These are phyloP conservation scores for Tricholoma terreum DNA, from an alignment of 768 basidiomycete genomes.

Conservation along the genomic window DNA sequence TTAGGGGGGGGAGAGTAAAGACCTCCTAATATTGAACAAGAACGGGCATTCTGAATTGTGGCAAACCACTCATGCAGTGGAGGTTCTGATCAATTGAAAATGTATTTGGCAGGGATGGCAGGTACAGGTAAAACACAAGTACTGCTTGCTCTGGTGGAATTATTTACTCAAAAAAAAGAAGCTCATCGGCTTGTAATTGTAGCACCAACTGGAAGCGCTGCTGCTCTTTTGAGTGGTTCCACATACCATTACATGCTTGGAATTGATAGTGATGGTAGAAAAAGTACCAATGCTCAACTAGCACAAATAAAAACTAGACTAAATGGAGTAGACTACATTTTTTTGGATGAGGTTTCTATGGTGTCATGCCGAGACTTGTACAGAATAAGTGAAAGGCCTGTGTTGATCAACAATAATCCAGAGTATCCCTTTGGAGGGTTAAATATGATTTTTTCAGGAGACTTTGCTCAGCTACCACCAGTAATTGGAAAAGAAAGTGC, in stretches of 20 bases:
- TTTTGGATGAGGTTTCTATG: constrained; percentile 44
- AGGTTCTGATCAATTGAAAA: constrained; percentile 5
- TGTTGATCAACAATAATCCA: constrained; percentile 11
- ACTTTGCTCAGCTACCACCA: neutral
- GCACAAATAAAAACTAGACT: constrained; percentile 8
- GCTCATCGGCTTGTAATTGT: constrained; percentile 22
- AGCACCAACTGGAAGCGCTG: constrained; percentile 26
- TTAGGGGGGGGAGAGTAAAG: no score
- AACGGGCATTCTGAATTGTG: constrained; percentile 14
- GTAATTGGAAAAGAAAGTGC: neutral
- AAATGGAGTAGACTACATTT: constrained; percentile 29
- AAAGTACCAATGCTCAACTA: neutral
- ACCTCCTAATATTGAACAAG: constrained; percentile 7
- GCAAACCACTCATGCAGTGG: constrained; percentile 14
- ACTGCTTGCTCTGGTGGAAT: constrained; percentile 24
- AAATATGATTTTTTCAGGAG: constrained; percentile 13
- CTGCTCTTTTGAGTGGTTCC: constrained; percentile 22
- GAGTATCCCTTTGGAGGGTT: constrained; percentile 31
- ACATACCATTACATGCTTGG: constrained; percentile 24
- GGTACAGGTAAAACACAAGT: constrained; percentile 1
- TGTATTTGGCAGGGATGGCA: constrained; percentile 13
- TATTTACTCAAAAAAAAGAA: constrained; percentile 17
- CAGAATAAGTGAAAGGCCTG: constrained; percentile 23
- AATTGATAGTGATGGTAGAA: constrained; percentile 1
- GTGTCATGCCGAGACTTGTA: constrained; percentile 29